Conservation (phyloP, 371 early-diverging fungal genomes). For the Circinella umbellata region DNA sequence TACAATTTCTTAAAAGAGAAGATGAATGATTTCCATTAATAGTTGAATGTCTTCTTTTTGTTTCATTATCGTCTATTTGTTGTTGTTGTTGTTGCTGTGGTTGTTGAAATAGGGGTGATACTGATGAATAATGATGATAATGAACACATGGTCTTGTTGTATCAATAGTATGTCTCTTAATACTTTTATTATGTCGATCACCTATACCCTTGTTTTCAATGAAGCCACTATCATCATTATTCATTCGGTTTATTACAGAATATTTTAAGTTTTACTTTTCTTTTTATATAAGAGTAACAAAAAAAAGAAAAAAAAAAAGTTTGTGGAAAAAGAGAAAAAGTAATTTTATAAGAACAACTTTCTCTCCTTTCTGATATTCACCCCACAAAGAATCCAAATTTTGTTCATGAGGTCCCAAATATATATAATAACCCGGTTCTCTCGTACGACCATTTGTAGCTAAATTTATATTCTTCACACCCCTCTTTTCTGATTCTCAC, state of each 20-base stretch:
- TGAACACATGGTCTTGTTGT: conserved; percentile 1
- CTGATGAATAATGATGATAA: background rate
- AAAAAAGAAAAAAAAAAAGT: background rate
- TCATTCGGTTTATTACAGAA: background rate
- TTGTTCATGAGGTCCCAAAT: background rate
- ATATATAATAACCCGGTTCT: conserved; percentile 5
- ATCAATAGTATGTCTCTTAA: background rate
- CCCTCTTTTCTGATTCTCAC: too few species aligned
- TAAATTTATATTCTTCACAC: too few species aligned
- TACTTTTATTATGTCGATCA: background rate
- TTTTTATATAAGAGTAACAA: too few species aligned
- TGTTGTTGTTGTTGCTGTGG: background rate
- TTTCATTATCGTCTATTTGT: background rate
- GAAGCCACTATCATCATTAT: background rate
- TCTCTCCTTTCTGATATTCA: too few species aligned
- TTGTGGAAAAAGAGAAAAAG: background rate
- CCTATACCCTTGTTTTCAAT: background rate
- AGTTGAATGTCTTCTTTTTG: conserved; percentile 11
- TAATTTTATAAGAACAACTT: too few species aligned
- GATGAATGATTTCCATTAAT: conserved; percentile 1
- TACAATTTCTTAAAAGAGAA: background rate
- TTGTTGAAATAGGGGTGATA: background rate
- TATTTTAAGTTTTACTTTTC: too few species aligned
- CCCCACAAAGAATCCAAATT: too few species aligned
- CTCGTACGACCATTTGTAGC: background rate